Base-by-base conservation (phyloP, 257 asterid genomes). In the Henckelia pumila region DNA sequence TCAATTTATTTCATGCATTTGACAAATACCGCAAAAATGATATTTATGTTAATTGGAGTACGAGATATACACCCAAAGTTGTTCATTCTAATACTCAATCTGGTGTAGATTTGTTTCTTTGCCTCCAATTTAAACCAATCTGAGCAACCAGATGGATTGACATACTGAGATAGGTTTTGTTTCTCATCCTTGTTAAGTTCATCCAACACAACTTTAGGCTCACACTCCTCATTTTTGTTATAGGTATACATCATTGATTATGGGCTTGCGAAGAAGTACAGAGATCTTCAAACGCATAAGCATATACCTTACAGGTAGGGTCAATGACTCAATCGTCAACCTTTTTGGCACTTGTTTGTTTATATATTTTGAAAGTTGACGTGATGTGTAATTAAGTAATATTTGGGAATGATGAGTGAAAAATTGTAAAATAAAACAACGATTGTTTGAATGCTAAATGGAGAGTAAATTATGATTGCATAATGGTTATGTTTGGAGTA, bases 211-310 rank as follows among this genome's bases (percentile, higher is more conserved):
- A 26, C 40, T 32, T 14, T 58, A 67, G 14, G 61, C 17, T 5
- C 49, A 33, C 49, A 32, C 49, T 58, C 33, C 10, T 73, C 63
- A 32, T 57, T 22, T 69, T 74, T 67, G 23, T 67, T 33, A 78
- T 82, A 89, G 97, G 97, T 89, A 24, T 89, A 87, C 79, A 63
- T 87, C 69, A 89, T 87, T 73, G 97, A 89, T 81, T 89, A 79
- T 76, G 97, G 97, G 19, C 97, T 89, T 79, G 97, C 94, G 56
- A 89, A 89, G 85, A 89, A 89, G 78, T 89, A 82, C 78, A 82
- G 91, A 75, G 95, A 89, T 81, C 94, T 85, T 73, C 88, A 82
- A 62, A 85, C 91, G 53, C 97, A 85, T 64, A 87, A 82, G 75
- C 96, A 89, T 78, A 89, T 87, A 75, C 95, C 91, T 89, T n/a